phyloP scores from a whole-genome alignment of 805 yeast species.

The Tetrapisispora pingtungensis region DNA sequence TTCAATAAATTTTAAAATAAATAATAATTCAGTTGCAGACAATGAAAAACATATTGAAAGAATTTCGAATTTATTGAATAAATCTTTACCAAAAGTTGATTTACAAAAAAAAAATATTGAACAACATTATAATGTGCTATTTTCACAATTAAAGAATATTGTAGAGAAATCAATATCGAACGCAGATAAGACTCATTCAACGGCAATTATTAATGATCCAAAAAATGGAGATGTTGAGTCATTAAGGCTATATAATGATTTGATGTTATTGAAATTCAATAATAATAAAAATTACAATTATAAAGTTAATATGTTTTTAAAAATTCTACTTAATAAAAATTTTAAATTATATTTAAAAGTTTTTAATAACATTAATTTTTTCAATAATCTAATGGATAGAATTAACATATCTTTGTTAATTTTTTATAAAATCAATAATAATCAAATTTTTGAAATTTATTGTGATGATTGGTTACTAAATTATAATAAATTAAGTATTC shows the following conservation, averaged over 20 bases:
- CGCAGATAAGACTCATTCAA: neutral
- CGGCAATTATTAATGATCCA: neutral
- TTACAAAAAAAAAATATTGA: slow-evolving; percentile 15
- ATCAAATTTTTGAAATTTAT: slow-evolving; percentile 8
- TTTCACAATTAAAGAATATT: slow-evolving; percentile 18
- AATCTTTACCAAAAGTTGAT: slow-evolving; percentile 21
- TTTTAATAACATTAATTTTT: slow-evolving; percentile 13
- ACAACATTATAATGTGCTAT: slow-evolving; percentile 22
- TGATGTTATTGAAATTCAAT: slow-evolving; percentile 17
- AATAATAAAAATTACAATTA: slow-evolving; percentile 7
- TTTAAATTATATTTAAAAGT: slow-evolving; percentile 15
- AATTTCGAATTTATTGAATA: slow-evolving; percentile 20
- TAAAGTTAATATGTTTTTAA: slow-evolving; percentile 8
- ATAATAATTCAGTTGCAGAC: neutral
- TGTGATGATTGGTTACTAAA: slow-evolving; percentile 10
- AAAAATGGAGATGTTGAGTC: slow-evolving; percentile 4
- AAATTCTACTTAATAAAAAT: slow-evolving; percentile 14
- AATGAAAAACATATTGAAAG: slow-evolving; percentile 19
- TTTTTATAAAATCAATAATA: slow-evolving; percentile 15
- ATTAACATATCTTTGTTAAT: slow-evolving; percentile 16
- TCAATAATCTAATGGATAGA: slow-evolving; percentile 8
- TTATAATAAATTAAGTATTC: slow-evolving; percentile 10
- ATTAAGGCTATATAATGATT: slow-evolving; percentile 10
- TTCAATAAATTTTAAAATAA: neutral
- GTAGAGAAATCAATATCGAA: slow-evolving; percentile 13